Conservation (phyloP, 495 filamentous ascomycete genomes). For the Neurospora terricola region DNA sequence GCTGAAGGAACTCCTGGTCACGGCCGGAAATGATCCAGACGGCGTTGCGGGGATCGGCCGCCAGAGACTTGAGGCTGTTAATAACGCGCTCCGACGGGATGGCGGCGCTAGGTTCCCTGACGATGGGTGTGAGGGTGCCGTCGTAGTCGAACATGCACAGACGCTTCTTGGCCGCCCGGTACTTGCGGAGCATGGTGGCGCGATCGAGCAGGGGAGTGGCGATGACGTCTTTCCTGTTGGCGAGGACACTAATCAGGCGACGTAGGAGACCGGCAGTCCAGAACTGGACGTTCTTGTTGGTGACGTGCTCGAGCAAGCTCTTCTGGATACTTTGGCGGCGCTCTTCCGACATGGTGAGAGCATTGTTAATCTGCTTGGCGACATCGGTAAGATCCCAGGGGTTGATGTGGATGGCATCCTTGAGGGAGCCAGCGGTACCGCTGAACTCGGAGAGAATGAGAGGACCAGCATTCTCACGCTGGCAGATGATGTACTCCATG, state of each 20-base stretch:
- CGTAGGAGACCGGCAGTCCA: slow-evolving; percentile 73
- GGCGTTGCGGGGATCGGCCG: slow-evolving; percentile 66
- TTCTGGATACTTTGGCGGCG: slow-evolving; percentile 48
- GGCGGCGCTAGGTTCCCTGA: slow-evolving; percentile 76
- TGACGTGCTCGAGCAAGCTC: slow-evolving; percentile 72
- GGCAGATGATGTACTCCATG: slow-evolving; percentile 85
- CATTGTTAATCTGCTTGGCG: slow-evolving; percentile 66
- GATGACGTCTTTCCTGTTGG: slow-evolving; percentile 61
- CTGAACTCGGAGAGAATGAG: slow-evolving; percentile 94
- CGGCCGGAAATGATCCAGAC: slow-evolving; percentile 98
- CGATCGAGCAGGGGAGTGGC: slow-evolving; percentile 75
- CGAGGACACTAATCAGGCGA: slow-evolving; percentile 65
- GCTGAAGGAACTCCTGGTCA: slow-evolving; percentile 77
- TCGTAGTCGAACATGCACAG: slow-evolving; percentile 99
- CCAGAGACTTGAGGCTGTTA: slow-evolving; percentile 65
- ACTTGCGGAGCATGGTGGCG: slow-evolving; percentile 55
- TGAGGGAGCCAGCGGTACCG: slow-evolving; percentile 78
- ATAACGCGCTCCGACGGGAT: slow-evolving; percentile 77
- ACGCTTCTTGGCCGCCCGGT: slow-evolving; percentile 58
- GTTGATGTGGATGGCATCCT: slow-evolving; percentile 84
- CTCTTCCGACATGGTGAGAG: slow-evolving; percentile 59
- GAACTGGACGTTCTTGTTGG: slow-evolving; percentile 66
- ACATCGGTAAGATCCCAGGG: slow-evolving; percentile 82
- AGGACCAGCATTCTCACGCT: slow-evolving; percentile 71
- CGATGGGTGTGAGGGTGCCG: slow-evolving; percentile 93